phyloP scores from a whole-genome alignment of 257 asterid genomes.

The Solanum rostratum region DNA sequence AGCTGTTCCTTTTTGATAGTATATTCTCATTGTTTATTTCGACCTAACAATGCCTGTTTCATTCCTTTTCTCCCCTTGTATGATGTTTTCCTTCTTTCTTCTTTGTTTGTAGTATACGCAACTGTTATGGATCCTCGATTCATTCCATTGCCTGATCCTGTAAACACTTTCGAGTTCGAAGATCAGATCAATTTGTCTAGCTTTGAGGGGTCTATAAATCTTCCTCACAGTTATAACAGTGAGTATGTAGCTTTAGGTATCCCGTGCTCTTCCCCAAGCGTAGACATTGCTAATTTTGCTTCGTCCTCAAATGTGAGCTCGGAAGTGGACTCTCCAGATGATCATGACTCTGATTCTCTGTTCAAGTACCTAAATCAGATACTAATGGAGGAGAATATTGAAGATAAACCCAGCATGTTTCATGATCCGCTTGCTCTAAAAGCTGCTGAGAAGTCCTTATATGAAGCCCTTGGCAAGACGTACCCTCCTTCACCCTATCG shows the following conservation, averaged over 20 bases:
- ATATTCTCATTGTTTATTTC: not conserved
- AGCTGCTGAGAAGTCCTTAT: constrained; percentile 78
- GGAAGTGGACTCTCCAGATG: constrained; percentile 71
- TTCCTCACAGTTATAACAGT: constrained; percentile 4
- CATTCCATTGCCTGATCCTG: constrained; percentile 15
- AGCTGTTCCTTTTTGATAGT: not conserved
- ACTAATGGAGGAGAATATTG: constrained; percentile 76
- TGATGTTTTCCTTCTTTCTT: not conserved
- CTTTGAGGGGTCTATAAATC: constrained; percentile 32
- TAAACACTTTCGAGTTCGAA: constrained; percentile 22
- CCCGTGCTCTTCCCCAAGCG: constrained; percentile 24
- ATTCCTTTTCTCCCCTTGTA: not conserved
- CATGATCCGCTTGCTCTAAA: constrained; percentile 80
- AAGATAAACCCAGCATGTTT: constrained; percentile 87
- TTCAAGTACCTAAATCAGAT: constrained; percentile 78
- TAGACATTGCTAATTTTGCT: constrained; percentile 19
- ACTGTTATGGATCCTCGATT: constrained; percentile 47
- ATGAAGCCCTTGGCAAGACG: constrained; percentile 64
- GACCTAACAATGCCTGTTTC: not conserved
- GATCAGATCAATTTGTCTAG: constrained; percentile 24
- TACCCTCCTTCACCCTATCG: constrained; percentile 45
- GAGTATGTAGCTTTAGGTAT: constrained; percentile 34
- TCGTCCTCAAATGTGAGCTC: constrained; percentile 43
- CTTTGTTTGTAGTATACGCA: constrained; percentile 9
- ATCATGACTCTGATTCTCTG: constrained; percentile 73